A percentile compares a stretch with the other conserved stretches of the same genome.
Conservation (phyloP, 129 eudicot species). For the Sambucus nigra region DNA sequence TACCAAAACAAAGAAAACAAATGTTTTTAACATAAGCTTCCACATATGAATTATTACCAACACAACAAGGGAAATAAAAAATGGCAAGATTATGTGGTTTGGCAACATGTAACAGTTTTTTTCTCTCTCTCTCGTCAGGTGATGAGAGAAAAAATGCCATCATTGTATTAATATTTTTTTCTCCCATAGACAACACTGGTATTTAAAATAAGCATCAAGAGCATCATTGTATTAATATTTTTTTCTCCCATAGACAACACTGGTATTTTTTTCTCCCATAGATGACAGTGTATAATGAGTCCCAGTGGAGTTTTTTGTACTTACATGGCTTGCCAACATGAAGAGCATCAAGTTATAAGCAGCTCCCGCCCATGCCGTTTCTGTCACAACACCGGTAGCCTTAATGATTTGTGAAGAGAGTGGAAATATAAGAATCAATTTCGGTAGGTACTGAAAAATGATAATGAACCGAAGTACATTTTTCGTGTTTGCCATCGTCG, state of each 20-base stretch:
- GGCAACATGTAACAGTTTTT: too few species aligned
- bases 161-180: too few species aligned
- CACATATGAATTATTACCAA: too few species aligned
- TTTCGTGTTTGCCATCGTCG: slow-evolving; percentile 85
- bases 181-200: neutral
- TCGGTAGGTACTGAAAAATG: slow-evolving; percentile 80
- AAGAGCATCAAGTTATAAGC: slow-evolving; percentile 84
- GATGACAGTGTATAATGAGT: neutral
- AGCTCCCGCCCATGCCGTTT: slow-evolving; percentile 94
- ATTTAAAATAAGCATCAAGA: too few species aligned
- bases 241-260: neutral
- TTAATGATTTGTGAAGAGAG: slow-evolving; percentile 68
- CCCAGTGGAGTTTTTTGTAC: neutral
- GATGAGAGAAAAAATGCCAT: too few species aligned
- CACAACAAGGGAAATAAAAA: too few species aligned
- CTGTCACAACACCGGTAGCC: slow-evolving; percentile 81
- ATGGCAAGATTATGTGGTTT: too few species aligned
- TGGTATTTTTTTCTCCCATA: neutral
- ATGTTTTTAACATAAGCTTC: too few species aligned
- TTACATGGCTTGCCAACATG: slow-evolving; percentile 93
- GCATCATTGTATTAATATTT: too few species aligned
- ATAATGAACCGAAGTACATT: slow-evolving; percentile 78
- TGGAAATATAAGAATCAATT: slow-evolving; percentile 76
- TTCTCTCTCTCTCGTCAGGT: too few species aligned
- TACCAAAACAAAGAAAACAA: too few species aligned